Percentiles rank a stretch among this genome's conserved stretches.
phyloP scores from a whole-genome alignment of 2,329 filamentous ascomycete genomes.

The Neonectria ditissima region DNA sequence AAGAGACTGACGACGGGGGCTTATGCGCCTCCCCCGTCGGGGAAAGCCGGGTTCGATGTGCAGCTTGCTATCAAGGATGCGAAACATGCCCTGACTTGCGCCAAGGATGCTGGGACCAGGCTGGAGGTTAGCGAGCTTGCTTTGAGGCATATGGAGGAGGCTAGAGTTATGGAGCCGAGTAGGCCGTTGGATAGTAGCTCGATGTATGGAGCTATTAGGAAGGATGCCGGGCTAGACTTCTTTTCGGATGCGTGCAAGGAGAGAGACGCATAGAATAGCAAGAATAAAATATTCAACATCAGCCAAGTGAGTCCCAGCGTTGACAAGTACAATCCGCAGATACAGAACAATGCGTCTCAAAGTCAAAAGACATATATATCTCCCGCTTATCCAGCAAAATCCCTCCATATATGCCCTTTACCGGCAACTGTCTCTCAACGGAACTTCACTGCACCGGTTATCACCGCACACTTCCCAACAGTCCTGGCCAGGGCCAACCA shows the following conservation, averaged over 20 bases:
- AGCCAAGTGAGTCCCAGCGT: no score
- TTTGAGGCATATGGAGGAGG: conserved; percentile 16
- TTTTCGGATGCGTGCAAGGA: conserved; percentile 15
- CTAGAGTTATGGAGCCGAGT: conserved; percentile 3
- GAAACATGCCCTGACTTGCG: conserved; percentile 20
- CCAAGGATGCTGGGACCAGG: conserved; percentile 5
- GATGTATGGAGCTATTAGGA: conserved; percentile 18
- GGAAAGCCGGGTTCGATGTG: conserved; percentile 19
- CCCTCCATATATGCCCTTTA: no score
- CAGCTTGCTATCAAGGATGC: conserved; percentile 23
- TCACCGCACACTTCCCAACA: conserved; percentile 5
- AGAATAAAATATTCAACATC: not conserved
- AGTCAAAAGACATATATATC: no score
- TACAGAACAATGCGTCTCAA: no score
- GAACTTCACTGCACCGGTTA: conserved; percentile 2
- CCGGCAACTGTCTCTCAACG: conserved; percentile 6
- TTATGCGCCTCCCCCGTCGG: conserved; percentile 37
- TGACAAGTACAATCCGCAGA: no score
- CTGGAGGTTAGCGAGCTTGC: conserved; percentile 21
- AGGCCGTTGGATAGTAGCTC: conserved; percentile 25
- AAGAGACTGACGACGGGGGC: conserved; percentile 44
- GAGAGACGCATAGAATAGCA: conserved; percentile 9
- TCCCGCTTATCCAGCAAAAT: no score
- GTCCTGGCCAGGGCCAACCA: conserved; percentile 4
- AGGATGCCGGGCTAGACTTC: conserved; percentile 20